Base-by-base conservation (phyloP, 2,329 filamentous ascomycete species). In the Rhynchosporium graminicola region DNA sequence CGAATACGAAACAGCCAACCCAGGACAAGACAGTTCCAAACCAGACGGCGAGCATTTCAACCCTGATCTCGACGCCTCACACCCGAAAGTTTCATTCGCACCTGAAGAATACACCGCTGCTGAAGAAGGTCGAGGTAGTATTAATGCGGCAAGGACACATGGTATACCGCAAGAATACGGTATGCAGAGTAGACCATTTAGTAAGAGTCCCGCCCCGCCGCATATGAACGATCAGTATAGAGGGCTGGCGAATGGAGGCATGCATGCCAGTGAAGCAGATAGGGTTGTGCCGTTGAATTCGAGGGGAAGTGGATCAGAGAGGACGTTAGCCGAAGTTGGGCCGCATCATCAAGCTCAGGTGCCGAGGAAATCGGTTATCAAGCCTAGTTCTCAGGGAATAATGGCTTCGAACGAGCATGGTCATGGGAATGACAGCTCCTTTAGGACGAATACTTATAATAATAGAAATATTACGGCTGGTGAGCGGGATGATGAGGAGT, bases 1-100 rank as follows among this genome's bases (percentile, higher is more conserved):
- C 29, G 77, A 83, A 62, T 85, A 83, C 72, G 74, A 80, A 66
- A 79, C 43, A 83, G 82, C 66, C 3, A 71, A 70, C 31, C 68
- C 69, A 31, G 68, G 81, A 3, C 69, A 71, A 60, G 69, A 70
- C n/a, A 59, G 56, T n/a, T 40, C 56, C 12, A 60, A 60, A 9
- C 40, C 55, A 10, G 59, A 66, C 48, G 67, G 63, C 13, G 67
- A 68, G 47, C 62, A 67, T 20, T 68, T 67, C 54, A 62, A 68
- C 36, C 67, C 67, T 2, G 62, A 69, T 28, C 58, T 62, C 4
- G 46, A 65, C 26, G 26, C 26, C 3, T n/a, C 9, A 7, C 33
- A 66, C 15, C 42, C 63, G 9, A 57, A 60, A n/a, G 65, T 64
- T 6, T 64, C 65, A 0, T 67, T 69, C 28, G 65, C 65, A 6